Conservation (phyloP, 495 filamentous ascomycete species). For the Talaromyces ruber region DNA sequence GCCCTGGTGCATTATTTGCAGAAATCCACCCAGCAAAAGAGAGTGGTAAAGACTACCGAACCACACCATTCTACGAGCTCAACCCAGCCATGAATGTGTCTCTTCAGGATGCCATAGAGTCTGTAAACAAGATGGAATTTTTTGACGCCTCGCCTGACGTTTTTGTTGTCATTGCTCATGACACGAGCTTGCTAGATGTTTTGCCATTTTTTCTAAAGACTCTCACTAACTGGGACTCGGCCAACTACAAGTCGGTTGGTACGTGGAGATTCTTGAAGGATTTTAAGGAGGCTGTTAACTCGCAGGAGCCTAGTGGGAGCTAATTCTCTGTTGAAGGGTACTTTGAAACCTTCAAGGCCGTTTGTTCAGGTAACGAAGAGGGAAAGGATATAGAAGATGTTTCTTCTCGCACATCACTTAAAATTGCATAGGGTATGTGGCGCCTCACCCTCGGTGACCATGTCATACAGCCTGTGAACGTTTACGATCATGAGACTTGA, state of each 20-base stretch:
- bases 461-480: background rate
- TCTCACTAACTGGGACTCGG: constrained; percentile 5
- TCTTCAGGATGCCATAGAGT: constrained; percentile 3
- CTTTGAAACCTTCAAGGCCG: background rate
- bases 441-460: background rate
- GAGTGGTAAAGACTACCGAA: background rate
- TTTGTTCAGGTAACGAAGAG: background rate
- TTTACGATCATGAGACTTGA: background rate
- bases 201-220: constrained; percentile 7
- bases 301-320: background rate
- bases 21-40: constrained; percentile 1
- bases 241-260: background rate
- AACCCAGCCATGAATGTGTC: background rate
- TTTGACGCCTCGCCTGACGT: constrained; percentile 10
- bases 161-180: constrained; percentile 11
- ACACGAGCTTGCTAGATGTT: constrained; percentile 4
- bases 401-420: background rate
- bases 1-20: background rate
- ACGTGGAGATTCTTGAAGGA: constrained; percentile 7
- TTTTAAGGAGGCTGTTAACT: constrained; percentile 1
- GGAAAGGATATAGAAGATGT: background rate
- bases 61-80: background rate
- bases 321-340: background rate
- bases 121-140: constrained; percentile 8
- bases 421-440: background rate